These are phyloP conservation scores for Paramecium tetraurelia DNA, from an alignment of 73 alveolate species.

Conservation along the genomic window DNA sequence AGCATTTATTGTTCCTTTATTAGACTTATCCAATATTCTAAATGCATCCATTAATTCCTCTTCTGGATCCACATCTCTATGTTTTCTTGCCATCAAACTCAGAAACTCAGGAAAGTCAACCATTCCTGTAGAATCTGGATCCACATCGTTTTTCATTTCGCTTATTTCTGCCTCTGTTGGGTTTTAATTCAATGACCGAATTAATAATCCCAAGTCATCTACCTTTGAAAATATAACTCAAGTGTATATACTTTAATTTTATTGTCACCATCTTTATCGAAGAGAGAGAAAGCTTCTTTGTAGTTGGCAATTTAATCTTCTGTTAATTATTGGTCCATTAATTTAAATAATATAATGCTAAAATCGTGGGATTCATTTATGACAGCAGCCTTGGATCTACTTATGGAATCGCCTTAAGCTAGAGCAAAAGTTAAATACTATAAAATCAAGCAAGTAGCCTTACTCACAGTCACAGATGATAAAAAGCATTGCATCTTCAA, in stretches of 20 bases:
- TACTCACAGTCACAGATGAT: constrained; percentile 26
- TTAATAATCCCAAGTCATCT: constrained; percentile 72
- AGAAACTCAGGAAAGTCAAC: constrained; percentile 89
- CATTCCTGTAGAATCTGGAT: constrained; percentile 87
- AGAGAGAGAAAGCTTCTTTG: constrained; percentile 90
- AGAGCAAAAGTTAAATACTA: constrained; percentile 32
- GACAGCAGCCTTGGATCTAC: constrained; percentile 4
- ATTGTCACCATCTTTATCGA: constrained; percentile 94
- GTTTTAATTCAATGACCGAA: constrained; percentile 71
- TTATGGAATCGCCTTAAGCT: constrained; percentile 46
- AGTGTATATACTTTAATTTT: constrained; percentile 66
- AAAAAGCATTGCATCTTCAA: background rate
- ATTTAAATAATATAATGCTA: background rate
- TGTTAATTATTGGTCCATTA: constrained; percentile 47
- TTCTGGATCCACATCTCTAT: constrained; percentile 70
- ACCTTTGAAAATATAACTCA: background rate
- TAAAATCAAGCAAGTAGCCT: background rate
- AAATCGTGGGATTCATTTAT: constrained; percentile 49
- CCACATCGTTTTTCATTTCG: constrained; percentile 88
- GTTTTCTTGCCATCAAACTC: constrained; percentile 80
- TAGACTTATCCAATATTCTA: constrained; percentile 70
- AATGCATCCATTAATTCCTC: constrained; percentile 80
- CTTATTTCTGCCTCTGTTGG: constrained; percentile 86
- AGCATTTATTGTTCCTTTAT: constrained; percentile 68
- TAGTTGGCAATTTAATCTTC: constrained; percentile 88